phyloP scores from a whole-genome alignment of 2,329 filamentous ascomycete genomes.

The Botrytis aclada region DNA sequence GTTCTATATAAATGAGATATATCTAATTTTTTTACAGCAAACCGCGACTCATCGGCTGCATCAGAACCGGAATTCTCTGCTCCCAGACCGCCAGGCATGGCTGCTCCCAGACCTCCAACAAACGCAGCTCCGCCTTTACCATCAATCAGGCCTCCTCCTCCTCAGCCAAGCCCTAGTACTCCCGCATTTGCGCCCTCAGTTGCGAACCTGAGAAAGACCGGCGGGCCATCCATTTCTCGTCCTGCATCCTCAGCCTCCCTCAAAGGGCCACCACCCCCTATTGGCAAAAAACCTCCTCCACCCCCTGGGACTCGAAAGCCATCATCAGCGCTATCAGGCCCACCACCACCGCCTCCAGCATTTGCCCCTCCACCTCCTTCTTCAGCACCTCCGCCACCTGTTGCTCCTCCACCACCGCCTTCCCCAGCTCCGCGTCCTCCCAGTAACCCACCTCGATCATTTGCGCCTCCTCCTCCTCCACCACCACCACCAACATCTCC shows the following conservation, averaged over 20 bases:
- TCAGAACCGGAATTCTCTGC: slow-evolving; percentile 74
- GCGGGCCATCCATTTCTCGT: slow-evolving; percentile 48
- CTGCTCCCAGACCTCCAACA: slow-evolving; percentile 57
- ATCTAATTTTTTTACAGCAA: slow-evolving; percentile 46
- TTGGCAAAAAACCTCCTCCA: slow-evolving; percentile 72
- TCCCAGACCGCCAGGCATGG: slow-evolving; percentile 54
- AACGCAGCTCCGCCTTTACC: slow-evolving; percentile 49
- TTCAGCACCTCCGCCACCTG: slow-evolving; percentile 38
- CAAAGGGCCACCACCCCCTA: slow-evolving; percentile 71
- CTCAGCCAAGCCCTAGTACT: slow-evolving; percentile 47
- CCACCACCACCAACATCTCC: slow-evolving; percentile 39
- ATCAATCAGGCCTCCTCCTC: slow-evolving; percentile 42
- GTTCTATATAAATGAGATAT: not conserved
- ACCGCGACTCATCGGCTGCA: slow-evolving; percentile 67
- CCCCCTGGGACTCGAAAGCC: slow-evolving; percentile 59
- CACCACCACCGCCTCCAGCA: slow-evolving; percentile 38
- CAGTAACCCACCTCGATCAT: slow-evolving; percentile 38
- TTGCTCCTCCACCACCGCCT: slow-evolving; percentile 38
- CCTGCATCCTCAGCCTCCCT: slow-evolving; percentile 60
- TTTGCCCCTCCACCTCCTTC: slow-evolving; percentile 37
- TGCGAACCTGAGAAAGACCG: slow-evolving; percentile 59
- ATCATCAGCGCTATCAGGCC: slow-evolving; percentile 39
- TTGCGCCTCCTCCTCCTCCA: slow-evolving; percentile 32
- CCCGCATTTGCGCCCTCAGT: slow-evolving; percentile 52
- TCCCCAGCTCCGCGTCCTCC: slow-evolving; percentile 38